phyloP scores from a whole-genome alignment of 75 land plant species.

The Selaginella moellendorffii region DNA sequence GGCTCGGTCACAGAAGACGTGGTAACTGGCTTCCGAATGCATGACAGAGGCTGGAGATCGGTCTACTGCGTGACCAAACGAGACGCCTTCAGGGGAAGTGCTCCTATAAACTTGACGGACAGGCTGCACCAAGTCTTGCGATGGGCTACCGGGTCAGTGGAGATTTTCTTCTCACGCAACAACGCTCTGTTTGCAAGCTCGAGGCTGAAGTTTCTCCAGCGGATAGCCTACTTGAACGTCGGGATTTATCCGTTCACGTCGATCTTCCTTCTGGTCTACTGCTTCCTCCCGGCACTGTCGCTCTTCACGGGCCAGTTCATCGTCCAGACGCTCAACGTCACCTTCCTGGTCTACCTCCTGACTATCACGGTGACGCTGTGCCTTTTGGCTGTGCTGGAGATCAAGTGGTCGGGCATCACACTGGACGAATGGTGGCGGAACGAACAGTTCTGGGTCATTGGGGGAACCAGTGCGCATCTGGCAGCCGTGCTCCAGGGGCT shows the following conservation, averaged over 20 bases:
- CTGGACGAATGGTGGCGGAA: constrained; percentile 11
- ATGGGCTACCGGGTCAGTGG: constrained; percentile 65
- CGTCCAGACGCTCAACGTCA: background rate
- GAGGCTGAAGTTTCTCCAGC: constrained; percentile 24
- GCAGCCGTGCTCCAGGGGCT: background rate
- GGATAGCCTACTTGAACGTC: constrained; percentile 3
- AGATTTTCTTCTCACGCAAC: constrained; percentile 65
- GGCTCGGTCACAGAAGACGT: constrained; percentile 76
- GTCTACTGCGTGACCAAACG: constrained; percentile 54
- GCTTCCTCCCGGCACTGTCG: constrained; percentile 3
- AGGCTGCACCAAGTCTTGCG: constrained; percentile 58
- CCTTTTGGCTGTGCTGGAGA: background rate
- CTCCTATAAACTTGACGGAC: constrained; percentile 68
- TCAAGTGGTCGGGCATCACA: background rate
- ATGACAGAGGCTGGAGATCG: constrained; percentile 51
- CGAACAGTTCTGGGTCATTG: constrained; percentile 6
- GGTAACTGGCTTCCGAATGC: constrained; percentile 73
- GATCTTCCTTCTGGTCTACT: constrained; percentile 1
- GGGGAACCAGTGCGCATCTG: constrained; percentile 6
- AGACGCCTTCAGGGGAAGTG: constrained; percentile 66
- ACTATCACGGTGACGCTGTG: background rate
- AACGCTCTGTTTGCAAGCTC: constrained; percentile 40
- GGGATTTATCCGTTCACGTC: constrained; percentile 4
- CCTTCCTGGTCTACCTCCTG: constrained; percentile 2
- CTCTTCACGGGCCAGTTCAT: constrained; percentile 5